These are phyloP conservation scores for Leptographium lundbergii DNA, from an alignment of 2,329 filamentous ascomycete species.

Conservation along the genomic window DNA sequence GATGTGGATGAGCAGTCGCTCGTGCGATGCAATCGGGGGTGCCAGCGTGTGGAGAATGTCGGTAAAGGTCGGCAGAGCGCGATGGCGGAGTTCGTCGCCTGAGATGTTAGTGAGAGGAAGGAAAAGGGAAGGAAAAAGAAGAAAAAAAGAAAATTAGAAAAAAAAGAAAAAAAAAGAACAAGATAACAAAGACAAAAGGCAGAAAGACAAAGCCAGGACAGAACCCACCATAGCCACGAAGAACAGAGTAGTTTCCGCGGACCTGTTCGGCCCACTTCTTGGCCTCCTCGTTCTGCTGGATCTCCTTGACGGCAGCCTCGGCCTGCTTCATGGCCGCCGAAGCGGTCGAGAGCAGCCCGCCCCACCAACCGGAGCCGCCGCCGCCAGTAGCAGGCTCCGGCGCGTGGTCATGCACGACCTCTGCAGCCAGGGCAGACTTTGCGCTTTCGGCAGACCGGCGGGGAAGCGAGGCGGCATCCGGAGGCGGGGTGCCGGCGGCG, in stretches of 20 bases:
- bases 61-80: constrained; percentile 87
- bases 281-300: constrained; percentile 92
- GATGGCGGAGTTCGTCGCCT: constrained; percentile 79
- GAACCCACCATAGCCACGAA: constrained; percentile 59
- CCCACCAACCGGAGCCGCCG: constrained; percentile 72
- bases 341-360: constrained; percentile 71
- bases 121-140: not conserved
- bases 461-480: constrained; percentile 46
- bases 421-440: constrained; percentile 14
- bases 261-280: constrained; percentile 94
- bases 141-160: not conserved
- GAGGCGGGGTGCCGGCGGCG: constrained; percentile 32
- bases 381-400: constrained; percentile 22
- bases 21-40: constrained; percentile 91
- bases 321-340: constrained; percentile 83
- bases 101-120: constrained; percentile 3
- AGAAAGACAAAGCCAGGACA: not conserved
- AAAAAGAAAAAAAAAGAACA: not conserved
- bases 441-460: constrained; percentile 12
- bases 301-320: constrained; percentile 84
- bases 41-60: constrained; percentile 90
- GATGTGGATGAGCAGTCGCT: constrained; percentile 92
- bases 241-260: constrained; percentile 69
- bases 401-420: constrained; percentile 19
- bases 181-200: not conserved